Evolutionary conservation across 2,329 filamentous ascomycete species (phyloP).

Genomic region (Clonostachys rhizophaga): DNA sequence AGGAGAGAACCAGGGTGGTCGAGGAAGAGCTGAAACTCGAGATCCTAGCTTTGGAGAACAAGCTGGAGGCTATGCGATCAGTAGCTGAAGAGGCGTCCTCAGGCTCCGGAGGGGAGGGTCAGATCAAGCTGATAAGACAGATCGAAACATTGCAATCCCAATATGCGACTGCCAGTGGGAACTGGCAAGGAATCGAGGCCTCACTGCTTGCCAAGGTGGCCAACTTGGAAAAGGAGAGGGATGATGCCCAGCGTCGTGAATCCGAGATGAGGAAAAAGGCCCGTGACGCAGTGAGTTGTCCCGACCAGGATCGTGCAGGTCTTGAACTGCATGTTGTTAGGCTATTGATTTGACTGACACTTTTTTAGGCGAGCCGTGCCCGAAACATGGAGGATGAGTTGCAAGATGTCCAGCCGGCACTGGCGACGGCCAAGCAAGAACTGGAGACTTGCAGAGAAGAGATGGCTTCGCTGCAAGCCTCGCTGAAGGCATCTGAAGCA

Average conservation of each 20-base stretch:
- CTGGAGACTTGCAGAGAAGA: slow-evolving; percentile 54
- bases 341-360: slow-evolving; percentile 7
- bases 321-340: neutral
- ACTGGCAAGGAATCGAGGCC: slow-evolving; percentile 95
- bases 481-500: slow-evolving; percentile 61
- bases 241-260: slow-evolving; percentile 79
- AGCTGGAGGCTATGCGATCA: slow-evolving; percentile 81
- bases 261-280: slow-evolving; percentile 85
- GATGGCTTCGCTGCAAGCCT: slow-evolving; percentile 57
- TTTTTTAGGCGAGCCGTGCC: slow-evolving; percentile 50
- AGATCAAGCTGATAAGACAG: slow-evolving; percentile 86
- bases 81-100: slow-evolving; percentile 88
- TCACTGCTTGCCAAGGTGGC: slow-evolving; percentile 74
- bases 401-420: slow-evolving; percentile 60
- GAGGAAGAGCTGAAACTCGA: slow-evolving; percentile 82
- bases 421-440: slow-evolving; percentile 62
- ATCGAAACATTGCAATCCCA: slow-evolving; percentile 95
- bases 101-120: slow-evolving; percentile 73
- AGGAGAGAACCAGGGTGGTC: slow-evolving; percentile 61
- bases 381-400: slow-evolving; percentile 78
- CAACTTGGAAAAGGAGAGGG: slow-evolving; percentile 82
- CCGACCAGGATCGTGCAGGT: too few relatives aligned
- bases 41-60: slow-evolving; percentile 72
- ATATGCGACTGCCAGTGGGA: slow-evolving; percentile 89
- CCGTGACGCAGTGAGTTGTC: slow-evolving; percentile 68